Evolutionary conservation across 2,329 filamentous ascomycete species (phyloP).

Genomic region (Colletotrichum sp.): DNA sequence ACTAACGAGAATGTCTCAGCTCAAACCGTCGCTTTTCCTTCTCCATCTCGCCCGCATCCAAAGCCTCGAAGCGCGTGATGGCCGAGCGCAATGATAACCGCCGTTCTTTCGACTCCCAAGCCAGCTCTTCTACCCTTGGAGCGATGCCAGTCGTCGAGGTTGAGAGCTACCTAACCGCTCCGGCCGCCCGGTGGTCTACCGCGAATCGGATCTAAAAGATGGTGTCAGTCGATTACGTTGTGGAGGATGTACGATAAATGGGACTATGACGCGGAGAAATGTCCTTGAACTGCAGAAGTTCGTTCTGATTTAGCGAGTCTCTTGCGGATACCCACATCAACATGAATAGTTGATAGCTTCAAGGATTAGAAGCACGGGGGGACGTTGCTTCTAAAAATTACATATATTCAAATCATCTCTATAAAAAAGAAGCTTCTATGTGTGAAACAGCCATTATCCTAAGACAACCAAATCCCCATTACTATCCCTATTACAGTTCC

Average conservation of each 20-base stretch:
- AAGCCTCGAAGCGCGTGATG: slow-evolving; percentile 2
- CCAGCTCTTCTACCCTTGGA: slow-evolving; percentile 10
- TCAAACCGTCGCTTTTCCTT: slow-evolving; percentile 9
- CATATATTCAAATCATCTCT: not conserved
- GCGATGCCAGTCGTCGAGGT: slow-evolving; percentile 8
- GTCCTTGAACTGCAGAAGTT: not conserved
- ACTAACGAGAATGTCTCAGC: not conserved
- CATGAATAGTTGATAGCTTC: not conserved
- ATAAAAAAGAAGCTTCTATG: not conserved
- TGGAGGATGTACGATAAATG: not conserved
- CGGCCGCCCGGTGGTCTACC: slow-evolving; percentile 4
- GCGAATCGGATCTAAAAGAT: not conserved
- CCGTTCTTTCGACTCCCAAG: slow-evolving; percentile 10
- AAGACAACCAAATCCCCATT: not conserved
- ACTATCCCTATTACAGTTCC: not conserved
- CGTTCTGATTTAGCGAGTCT: not conserved
- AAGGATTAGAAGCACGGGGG: too few species aligned
- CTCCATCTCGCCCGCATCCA: slow-evolving; percentile 8
- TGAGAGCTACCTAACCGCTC: slow-evolving; percentile 5
- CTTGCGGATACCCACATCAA: not conserved
- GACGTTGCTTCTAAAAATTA: too few species aligned
- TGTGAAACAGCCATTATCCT: not conserved
- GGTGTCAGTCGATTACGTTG: not conserved
- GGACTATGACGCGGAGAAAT: not conserved
- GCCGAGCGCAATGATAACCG: not conserved